Percentiles rank a stretch among this genome's conserved stretches.
Conservation (phyloP, 306 rosid genomes). For the Lathyrus sativus region DNA sequence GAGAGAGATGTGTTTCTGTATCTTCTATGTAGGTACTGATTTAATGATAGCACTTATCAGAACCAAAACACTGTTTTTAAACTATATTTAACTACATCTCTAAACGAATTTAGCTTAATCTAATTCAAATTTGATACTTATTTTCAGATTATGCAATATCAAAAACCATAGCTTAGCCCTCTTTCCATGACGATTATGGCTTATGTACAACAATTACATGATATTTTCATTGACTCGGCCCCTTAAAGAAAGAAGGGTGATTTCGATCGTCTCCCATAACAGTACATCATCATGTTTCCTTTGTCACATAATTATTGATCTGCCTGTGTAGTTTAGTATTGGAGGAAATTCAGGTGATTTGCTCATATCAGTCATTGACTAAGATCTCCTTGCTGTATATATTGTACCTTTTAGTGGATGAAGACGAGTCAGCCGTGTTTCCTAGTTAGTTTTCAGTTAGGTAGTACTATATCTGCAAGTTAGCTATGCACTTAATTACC, state of each 20-base stretch:
- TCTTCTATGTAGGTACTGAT: slow-evolving; percentile 19
- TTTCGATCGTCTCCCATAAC: slow-evolving; percentile 20
- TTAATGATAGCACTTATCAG: slow-evolving; percentile 29
- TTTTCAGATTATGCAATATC: slow-evolving; percentile 44
- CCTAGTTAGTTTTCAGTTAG: not conserved
- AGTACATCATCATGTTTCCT: slow-evolving; percentile 13
- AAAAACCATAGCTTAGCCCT: slow-evolving; percentile 10
- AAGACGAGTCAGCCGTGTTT: not conserved
- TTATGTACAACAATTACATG: not conserved
- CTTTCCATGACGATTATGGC: slow-evolving; percentile 9
- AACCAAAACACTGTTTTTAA: slow-evolving; percentile 15
- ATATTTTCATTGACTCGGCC: slow-evolving; percentile 14
- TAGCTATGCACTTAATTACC: not conserved
- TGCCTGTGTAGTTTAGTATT: slow-evolving; percentile 17
- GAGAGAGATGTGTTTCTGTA: slow-evolving; percentile 16
- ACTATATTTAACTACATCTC: not conserved
- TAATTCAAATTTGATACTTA: slow-evolving; percentile 34
- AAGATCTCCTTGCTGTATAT: slow-evolving; percentile 39
- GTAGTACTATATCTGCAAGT: not conserved
- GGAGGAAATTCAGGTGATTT: slow-evolving; percentile 14
- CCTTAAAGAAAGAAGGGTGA: slow-evolving; percentile 16
- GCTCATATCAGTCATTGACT: not conserved
- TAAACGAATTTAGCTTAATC: slow-evolving; percentile 19
- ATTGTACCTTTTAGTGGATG: not conserved
- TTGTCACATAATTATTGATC: not conserved